phyloP scores from a whole-genome alignment of 495 filamentous ascomycete genomes.

The Terfezia boudieri region DNA sequence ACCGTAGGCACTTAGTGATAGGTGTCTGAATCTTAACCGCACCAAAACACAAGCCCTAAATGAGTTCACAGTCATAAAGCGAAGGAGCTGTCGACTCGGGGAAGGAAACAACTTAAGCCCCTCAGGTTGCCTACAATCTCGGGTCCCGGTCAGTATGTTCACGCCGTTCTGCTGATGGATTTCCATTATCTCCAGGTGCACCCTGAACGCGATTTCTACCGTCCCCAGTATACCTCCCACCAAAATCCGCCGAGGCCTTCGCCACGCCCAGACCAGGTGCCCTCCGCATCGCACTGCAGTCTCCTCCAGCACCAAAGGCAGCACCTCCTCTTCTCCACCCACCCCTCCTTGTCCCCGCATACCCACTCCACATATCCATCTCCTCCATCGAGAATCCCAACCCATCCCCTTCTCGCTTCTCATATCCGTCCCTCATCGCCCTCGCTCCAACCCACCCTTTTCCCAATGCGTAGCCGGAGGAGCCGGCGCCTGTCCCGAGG shows the following conservation, averaged over 20 bases:
- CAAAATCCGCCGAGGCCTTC: not conserved
- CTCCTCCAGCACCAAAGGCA: not conserved
- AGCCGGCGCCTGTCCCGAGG: not conserved
- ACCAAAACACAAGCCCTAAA: no score
- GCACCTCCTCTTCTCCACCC: constrained; percentile 8
- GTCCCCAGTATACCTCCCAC: not conserved
- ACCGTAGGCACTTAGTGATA: no score
- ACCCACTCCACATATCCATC: constrained; percentile 12
- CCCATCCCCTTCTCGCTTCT: constrained; percentile 5
- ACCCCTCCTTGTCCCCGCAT: constrained; percentile 12
- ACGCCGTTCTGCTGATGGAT: no score
- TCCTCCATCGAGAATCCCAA: constrained; percentile 11
- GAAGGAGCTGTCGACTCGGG: no score
- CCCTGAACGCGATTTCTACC: no score
- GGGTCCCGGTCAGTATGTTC: no score
- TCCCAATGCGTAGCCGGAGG: not conserved
- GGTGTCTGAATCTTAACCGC: no score
- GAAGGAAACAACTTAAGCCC: no score
- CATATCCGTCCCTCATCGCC: not conserved
- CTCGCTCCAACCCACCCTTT: not conserved
- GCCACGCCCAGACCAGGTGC: no score
- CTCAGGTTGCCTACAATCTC: no score
- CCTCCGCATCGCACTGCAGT: not conserved
- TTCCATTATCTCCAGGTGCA: no score
- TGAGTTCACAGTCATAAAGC: no score